Evolutionary conservation across 2,329 filamentous ascomycete species (phyloP).

Genomic region (Purpureocillium lavendulum): DNA sequence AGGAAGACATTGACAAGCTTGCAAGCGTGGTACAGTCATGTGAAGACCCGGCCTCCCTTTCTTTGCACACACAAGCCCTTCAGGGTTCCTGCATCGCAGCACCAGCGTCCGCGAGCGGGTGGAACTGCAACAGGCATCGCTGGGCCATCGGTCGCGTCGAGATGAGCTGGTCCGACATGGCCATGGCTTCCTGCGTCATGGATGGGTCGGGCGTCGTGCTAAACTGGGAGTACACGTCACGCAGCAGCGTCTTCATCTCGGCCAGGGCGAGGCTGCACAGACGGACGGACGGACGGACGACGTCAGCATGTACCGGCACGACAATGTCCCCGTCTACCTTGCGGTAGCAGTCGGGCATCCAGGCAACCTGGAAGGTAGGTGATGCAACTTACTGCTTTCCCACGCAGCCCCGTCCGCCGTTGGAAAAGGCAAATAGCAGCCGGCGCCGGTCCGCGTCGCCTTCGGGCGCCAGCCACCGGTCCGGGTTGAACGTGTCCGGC

Average conservation of each 20-base stretch:
- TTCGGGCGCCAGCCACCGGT: conserved; percentile 69
- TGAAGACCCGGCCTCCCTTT: no score
- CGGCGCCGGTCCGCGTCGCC: conserved; percentile 64
- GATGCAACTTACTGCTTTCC: conserved; percentile 52
- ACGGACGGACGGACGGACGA: no score
- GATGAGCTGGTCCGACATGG: conserved; percentile 59
- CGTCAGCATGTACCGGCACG: neutral
- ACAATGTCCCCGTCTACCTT: neutral
- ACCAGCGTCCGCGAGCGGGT: conserved; percentile 17
- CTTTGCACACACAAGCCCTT: no score
- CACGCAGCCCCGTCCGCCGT: conserved; percentile 56
- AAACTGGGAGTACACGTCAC: conserved; percentile 53
- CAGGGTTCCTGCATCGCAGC: no score
- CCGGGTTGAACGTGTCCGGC: conserved; percentile 69
- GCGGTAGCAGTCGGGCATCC: conserved; percentile 3
- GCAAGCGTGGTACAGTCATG: no score
- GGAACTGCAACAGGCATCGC: conserved; percentile 46
- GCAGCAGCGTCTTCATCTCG: conserved; percentile 60
- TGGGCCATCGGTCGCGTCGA: conserved; percentile 54
- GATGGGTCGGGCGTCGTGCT: conserved; percentile 44
- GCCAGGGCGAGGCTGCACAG: conserved; percentile 43
- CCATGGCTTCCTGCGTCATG: conserved; percentile 51
- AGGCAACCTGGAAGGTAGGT: neutral
- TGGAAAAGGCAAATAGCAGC: conserved; percentile 57
- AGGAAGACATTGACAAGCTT: no score